A percentile compares a stretch with the other conserved stretches of the same genome.
Evolutionary conservation across 1,284 basidiomycete genomes (phyloP).

Genomic region (Sphaerobolus stellatus): DNA sequence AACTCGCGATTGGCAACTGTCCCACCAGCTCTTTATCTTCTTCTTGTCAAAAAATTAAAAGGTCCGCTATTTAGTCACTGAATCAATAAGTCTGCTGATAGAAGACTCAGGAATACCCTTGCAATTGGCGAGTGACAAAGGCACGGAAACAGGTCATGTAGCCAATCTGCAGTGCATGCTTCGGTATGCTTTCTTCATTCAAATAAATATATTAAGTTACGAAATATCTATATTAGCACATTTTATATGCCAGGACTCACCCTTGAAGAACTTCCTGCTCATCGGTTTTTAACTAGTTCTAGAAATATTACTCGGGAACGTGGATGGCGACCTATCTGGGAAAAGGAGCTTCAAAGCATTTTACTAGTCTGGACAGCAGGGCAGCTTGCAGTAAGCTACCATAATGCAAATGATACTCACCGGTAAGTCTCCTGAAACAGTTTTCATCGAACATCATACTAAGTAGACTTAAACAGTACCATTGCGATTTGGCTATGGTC

Average conservation of each 20-base stretch:
- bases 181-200: not conserved
- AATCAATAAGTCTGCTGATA: not conserved
- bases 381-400: not conserved
- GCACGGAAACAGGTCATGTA: not conserved
- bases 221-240: not conserved
- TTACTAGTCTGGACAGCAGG: not conserved
- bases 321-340: not conserved
- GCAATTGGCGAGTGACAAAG: not conserved
- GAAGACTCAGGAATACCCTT: not conserved
- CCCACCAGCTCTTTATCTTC: not conserved
- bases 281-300: not conserved
- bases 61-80: not conserved
- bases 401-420: not conserved
- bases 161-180: not conserved
- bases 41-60: not conserved
- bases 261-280: not conserved
- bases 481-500: not conserved
- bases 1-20: not conserved
- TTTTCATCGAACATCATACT: too few species aligned
- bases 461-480: too few species aligned
- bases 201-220: not conserved
- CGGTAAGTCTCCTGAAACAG: not conserved
- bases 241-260: not conserved
- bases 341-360: not conserved
- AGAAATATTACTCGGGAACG: not conserved